Percentiles rank a stretch among this genome's conserved stretches.
These are phyloP conservation scores for Nidularia sp. DNA, from an alignment of 768 basidiomycete species.

Conservation along the genomic window DNA sequence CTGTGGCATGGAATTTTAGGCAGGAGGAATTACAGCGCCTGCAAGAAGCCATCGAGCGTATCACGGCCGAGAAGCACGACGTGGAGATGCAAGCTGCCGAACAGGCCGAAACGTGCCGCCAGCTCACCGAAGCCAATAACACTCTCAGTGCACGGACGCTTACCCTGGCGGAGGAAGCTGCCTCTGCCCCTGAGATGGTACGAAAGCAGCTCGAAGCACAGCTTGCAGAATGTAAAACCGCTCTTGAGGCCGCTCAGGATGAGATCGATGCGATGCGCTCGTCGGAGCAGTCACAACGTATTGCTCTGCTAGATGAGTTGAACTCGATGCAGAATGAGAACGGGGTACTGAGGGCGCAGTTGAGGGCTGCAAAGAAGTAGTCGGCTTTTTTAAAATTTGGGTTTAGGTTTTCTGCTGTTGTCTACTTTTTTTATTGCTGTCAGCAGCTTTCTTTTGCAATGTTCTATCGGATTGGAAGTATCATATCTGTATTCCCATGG, in stretches of 20 bases:
- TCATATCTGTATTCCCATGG: too few relatives aligned
- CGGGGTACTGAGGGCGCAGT: constrained; percentile 60
- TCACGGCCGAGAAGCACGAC: constrained; percentile 59
- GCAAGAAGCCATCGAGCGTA: constrained; percentile 56
- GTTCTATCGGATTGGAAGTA: too few relatives aligned
- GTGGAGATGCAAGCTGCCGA: constrained; percentile 66
- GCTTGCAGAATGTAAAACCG: constrained; percentile 54
- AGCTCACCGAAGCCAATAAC: constrained; percentile 79
- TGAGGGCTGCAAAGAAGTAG: constrained; percentile 58
- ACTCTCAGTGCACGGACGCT: constrained; percentile 69
- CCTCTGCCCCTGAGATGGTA: constrained; percentile 50
- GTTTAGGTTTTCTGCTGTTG: too few relatives aligned
- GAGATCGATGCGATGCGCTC: constrained; percentile 65
- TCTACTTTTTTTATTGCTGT: too few relatives aligned
- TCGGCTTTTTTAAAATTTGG: neutral
- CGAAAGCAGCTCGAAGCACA: constrained; percentile 63
- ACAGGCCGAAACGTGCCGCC: constrained; percentile 68
- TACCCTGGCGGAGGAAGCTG: constrained; percentile 66
- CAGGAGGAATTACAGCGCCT: constrained; percentile 63
- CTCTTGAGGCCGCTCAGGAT: constrained; percentile 59
- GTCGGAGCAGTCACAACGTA: constrained; percentile 77
- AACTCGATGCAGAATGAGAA: constrained; percentile 83
- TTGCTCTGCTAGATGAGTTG: constrained; percentile 85
- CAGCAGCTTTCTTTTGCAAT: too few relatives aligned
- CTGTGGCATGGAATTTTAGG: constrained; percentile 29